Evolutionary conservation across 2,329 filamentous ascomycete species (phyloP).

Genomic region (Colletotrichum costaricense): DNA sequence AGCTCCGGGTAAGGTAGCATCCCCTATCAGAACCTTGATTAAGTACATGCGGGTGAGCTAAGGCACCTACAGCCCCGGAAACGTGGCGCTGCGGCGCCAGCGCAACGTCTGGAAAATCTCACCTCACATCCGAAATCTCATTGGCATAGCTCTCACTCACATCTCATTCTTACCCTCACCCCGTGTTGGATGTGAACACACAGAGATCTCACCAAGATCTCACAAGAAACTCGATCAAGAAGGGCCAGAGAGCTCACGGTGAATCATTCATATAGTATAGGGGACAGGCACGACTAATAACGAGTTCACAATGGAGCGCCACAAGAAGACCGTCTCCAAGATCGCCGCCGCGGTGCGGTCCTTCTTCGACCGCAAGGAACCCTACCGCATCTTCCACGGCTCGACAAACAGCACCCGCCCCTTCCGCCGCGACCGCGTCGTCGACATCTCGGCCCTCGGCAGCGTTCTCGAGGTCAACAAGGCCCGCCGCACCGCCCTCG

Average conservation of each 20-base stretch:
- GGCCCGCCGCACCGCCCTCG: constrained; percentile 67
- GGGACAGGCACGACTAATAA: not conserved
- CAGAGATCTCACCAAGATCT: not conserved
- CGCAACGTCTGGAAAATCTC: not conserved
- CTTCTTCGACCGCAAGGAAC: constrained; percentile 60
- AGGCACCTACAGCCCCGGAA: not conserved
- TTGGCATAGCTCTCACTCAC: not conserved
- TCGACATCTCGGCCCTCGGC: constrained; percentile 75
- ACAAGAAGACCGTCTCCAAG: constrained; percentile 58
- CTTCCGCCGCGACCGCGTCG: constrained; percentile 54
- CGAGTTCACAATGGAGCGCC: constrained; percentile 58
- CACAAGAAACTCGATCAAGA: not conserved
- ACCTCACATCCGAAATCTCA: not conserved
- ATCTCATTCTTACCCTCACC: not conserved
- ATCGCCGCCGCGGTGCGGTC: constrained; percentile 60
- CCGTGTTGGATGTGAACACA: not conserved
- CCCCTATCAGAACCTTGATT: constrained; percentile 24
- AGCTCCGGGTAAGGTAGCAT: not conserved
- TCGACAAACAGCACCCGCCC: constrained; percentile 80
- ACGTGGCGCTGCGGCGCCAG: not conserved
- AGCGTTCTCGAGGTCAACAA: constrained; percentile 74
- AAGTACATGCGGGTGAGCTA: not conserved
- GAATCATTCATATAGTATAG: not conserved
- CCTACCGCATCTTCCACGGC: constrained; percentile 82
- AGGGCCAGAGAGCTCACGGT: not conserved